phyloP scores from a whole-genome alignment of 495 filamentous ascomycete species.

The Lentithecium fluviatile region DNA sequence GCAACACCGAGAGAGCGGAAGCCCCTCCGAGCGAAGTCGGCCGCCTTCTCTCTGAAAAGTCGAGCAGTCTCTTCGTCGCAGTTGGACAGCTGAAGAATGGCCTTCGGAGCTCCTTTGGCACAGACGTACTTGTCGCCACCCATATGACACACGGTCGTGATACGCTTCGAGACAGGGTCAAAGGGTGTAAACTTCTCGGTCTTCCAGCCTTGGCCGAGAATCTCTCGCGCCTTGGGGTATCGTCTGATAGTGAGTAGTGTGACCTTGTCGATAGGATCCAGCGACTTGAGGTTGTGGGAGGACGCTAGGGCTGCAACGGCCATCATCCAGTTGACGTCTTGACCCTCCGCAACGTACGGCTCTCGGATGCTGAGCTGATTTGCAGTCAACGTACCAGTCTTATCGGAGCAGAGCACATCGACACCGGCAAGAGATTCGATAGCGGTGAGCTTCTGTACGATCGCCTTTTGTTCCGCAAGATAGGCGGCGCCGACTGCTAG shows the following conservation, averaged over 20 bases:
- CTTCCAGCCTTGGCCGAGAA: conserved; percentile 67
- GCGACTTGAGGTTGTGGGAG: conserved; percentile 73
- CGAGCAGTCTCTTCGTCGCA: conserved; percentile 63
- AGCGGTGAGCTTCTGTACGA: conserved; percentile 73
- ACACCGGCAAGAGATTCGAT: conserved; percentile 77
- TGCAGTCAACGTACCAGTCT: conserved; percentile 67
- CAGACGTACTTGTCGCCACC: conserved; percentile 66
- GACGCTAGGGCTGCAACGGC: conserved; percentile 71
- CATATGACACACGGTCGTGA: conserved; percentile 64
- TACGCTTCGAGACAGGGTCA: conserved; percentile 77
- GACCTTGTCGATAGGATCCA: conserved; percentile 76
- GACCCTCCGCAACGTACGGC: conserved; percentile 70
- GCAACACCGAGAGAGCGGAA: conserved; percentile 80
- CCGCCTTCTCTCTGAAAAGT: conserved; percentile 67
- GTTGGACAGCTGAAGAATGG: conserved; percentile 63
- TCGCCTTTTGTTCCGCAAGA: conserved; percentile 71
- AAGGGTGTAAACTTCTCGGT: conserved; percentile 76
- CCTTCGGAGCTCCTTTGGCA: conserved; percentile 74
- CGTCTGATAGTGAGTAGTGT: conserved; percentile 71
- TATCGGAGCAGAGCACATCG: conserved; percentile 73
- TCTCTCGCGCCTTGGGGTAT: conserved; percentile 71
- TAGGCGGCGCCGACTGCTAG: conserved; percentile 74
- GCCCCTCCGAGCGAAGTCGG: conserved; percentile 74
- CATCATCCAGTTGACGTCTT: conserved; percentile 81
- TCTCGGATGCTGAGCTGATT: conserved; percentile 75